phyloP scores from a whole-genome alignment of 1,284 basidiomycete species.

The Irpex sp. region DNA sequence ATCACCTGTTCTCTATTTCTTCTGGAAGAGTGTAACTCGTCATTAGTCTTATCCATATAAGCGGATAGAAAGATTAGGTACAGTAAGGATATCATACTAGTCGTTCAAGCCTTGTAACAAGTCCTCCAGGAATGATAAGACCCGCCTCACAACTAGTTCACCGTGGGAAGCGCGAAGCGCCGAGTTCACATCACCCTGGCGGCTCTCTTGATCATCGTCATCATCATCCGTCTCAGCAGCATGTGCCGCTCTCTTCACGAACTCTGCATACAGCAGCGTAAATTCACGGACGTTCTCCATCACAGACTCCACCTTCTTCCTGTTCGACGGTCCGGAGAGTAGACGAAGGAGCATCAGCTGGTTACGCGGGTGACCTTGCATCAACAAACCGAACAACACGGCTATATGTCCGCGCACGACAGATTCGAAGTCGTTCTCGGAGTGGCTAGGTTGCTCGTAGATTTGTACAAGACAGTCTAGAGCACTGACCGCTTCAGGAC shows the following conservation, averaged over 20 bases:
- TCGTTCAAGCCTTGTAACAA: conserved; percentile 13
- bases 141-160: conserved; percentile 42
- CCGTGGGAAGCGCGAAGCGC: conserved; percentile 33
- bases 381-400: conserved; percentile 68
- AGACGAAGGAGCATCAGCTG: conserved; percentile 39
- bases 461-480: conserved; percentile 45
- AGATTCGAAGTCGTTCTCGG: conserved; percentile 29
- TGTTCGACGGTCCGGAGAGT: conserved; percentile 34
- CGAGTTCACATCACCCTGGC: conserved; percentile 13
- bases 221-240: conserved; percentile 23
- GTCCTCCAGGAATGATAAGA: conserved; percentile 47
- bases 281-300: conserved; percentile 55
- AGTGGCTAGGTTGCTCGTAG: conserved; percentile 33
- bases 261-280: conserved; percentile 47
- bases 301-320: conserved; percentile 42
- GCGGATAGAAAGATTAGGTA: background rate
- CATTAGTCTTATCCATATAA: background rate
- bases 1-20: background rate
- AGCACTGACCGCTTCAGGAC: conserved; percentile 36
- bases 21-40: background rate
- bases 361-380: conserved; percentile 43
- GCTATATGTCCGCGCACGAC: conserved; percentile 67
- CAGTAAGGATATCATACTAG: background rate
- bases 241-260: conserved; percentile 27
- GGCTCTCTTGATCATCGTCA: conserved; percentile 21